These are phyloP conservation scores for Sporothrix inflata DNA, from an alignment of 2,329 filamentous ascomycete genomes.

Conservation along the genomic window DNA sequence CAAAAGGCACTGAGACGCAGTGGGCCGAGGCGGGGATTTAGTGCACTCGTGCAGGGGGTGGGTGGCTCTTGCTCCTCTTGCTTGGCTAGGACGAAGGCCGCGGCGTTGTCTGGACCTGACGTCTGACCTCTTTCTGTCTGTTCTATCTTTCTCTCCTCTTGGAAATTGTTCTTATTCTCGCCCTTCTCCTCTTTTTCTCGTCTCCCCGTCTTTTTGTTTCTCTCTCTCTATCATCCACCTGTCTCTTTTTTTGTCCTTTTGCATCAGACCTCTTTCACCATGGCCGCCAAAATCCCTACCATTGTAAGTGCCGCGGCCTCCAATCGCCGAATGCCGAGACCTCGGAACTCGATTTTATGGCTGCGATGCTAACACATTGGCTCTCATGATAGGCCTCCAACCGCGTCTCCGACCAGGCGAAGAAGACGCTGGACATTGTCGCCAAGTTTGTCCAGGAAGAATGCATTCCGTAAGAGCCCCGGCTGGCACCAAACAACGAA, in stretches of 20 bases:
- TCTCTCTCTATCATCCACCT: not conserved
- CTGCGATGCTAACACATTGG: slow-evolving; percentile 6
- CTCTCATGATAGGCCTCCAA: slow-evolving; percentile 40
- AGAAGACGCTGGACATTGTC: slow-evolving; percentile 82
- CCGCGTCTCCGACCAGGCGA: slow-evolving; percentile 80
- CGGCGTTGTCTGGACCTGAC: not conserved
- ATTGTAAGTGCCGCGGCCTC: slow-evolving; percentile 44
- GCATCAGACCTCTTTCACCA: slow-evolving; percentile 33
- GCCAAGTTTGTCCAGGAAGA: slow-evolving; percentile 97
- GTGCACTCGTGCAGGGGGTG: not conserved
- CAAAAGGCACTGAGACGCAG: slow-evolving; percentile 6
- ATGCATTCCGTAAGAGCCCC: slow-evolving; percentile 71
- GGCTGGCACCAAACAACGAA: not conserved
- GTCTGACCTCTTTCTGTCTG: slow-evolving; percentile 5
- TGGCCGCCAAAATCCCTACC: slow-evolving; percentile 52
- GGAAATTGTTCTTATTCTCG: slow-evolving; percentile 15
- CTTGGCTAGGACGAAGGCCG: slow-evolving; percentile 1
- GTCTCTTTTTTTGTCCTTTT: no score
- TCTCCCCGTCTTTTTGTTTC: not conserved
- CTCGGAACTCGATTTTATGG: not conserved
- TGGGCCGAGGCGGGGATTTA: slow-evolving; percentile 28
- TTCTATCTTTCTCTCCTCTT: not conserved
- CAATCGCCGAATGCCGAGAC: slow-evolving; percentile 5
- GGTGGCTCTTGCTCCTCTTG: slow-evolving; percentile 19
- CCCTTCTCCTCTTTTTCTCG: not conserved